Evolutionary conservation across 805 yeast species (phyloP).

Genomic region (Sugiyamaella qingdaonensis): DNA sequence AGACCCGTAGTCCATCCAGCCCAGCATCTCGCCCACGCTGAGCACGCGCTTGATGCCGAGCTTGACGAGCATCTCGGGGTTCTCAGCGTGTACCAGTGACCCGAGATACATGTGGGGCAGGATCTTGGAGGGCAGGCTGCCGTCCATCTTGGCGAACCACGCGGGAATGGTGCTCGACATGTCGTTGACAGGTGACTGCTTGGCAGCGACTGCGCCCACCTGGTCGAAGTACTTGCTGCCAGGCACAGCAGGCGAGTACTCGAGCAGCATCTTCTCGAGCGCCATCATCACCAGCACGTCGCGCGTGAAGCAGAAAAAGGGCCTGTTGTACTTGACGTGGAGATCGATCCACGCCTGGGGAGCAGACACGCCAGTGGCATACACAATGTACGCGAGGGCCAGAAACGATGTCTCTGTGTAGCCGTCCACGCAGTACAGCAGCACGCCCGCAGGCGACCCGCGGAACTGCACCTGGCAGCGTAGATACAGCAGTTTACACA

Average conservation of each 20-base stretch:
- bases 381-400: conserved; percentile 65
- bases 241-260: conserved; percentile 49
- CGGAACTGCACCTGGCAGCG: conserved; percentile 25
- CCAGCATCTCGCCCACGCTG: conserved; percentile 77
- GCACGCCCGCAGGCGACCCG: conserved; percentile 31
- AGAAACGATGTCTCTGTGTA: conserved; percentile 87
- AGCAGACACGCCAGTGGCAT: conserved; percentile 53
- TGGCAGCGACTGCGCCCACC: conserved; percentile 17
- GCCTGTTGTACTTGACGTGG: conserved; percentile 63
- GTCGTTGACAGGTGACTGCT: conserved; percentile 2
- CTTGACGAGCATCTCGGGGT: conserved; percentile 54
- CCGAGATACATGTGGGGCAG: conserved; percentile 84
- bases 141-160: conserved; percentile 40
- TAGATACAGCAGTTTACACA: conserved; percentile 62
- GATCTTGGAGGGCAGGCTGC: conserved; percentile 80
- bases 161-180: conserved; percentile 1
- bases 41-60: conserved; percentile 72
- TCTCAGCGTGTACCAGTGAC: conserved; percentile 74
- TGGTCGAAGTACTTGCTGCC: conserved; percentile 10
- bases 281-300: conserved; percentile 64
- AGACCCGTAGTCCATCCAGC: conserved; percentile 48
- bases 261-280: conserved; percentile 57
- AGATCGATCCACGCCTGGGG: conserved; percentile 63
- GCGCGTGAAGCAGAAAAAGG: conserved; percentile 76
- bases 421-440: conserved; percentile 83